Conservation (phyloP, 140 eudicot genomes). For the Erigeron philadelphicus region DNA sequence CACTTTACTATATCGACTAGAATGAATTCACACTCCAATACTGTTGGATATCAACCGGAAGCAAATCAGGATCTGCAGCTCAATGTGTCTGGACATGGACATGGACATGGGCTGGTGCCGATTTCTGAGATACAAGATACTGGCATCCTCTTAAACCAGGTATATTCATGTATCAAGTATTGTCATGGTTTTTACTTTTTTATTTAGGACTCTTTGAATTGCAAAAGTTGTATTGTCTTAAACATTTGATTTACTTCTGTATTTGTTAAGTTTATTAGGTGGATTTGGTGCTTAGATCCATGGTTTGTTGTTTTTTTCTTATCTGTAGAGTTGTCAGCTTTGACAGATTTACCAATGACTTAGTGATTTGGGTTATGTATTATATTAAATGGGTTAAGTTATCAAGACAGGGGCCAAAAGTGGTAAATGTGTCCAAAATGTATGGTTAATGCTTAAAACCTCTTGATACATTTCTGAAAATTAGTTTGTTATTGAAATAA, state of each 20-base stretch:
- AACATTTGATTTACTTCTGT: not conserved
- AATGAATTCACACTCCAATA: slow-evolving; percentile 1
- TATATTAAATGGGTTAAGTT: too few species aligned
- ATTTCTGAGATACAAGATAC: slow-evolving; percentile 49
- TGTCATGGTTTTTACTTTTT: not conserved
- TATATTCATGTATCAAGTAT: slow-evolving; percentile 20
- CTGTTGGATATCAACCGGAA: slow-evolving; percentile 47
- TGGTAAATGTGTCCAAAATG: too few species aligned
- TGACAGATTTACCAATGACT: too few species aligned
- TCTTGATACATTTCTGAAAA: too few species aligned
- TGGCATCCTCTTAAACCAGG: slow-evolving; percentile 52
- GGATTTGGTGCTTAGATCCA: not conserved
- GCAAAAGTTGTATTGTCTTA: not conserved
- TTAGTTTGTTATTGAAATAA: not conserved
- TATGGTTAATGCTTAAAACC: too few species aligned
- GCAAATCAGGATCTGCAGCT: slow-evolving; percentile 43
- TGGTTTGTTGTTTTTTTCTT: not conserved
- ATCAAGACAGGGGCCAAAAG: too few species aligned
- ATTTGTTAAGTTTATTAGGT: not conserved
- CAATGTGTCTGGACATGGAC: slow-evolving; percentile 39
- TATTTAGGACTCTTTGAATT: slow-evolving; percentile 6
- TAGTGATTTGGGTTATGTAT: not conserved
- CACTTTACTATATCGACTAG: slow-evolving; percentile 8
- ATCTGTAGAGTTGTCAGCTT: too few species aligned
- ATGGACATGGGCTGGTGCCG: slow-evolving; percentile 47